Percentiles rank a stretch among this genome's conserved stretches.
These are phyloP conservation scores for Cocos nucifera DNA, from an alignment of 176 grass and related monocot species.

Conservation along the genomic window DNA sequence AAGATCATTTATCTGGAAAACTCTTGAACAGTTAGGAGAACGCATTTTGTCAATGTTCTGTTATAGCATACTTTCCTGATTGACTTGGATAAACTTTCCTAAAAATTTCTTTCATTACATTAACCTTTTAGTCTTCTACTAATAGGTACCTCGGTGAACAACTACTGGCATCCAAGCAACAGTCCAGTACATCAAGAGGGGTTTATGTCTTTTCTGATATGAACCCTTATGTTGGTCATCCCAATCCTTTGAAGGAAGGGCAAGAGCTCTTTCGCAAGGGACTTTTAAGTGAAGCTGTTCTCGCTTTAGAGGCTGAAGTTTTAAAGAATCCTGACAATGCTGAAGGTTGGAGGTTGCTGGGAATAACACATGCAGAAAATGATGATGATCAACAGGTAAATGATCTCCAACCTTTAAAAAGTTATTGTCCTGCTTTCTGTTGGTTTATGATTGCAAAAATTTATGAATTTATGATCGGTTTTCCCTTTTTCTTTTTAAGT, in stretches of 20 bases:
- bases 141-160: conserved; percentile 55
- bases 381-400: conserved; percentile 97
- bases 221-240: conserved; percentile 96
- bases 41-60: too few species aligned
- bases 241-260: conserved; percentile 96
- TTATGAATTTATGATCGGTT: too few species aligned
- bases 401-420: not conserved
- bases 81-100: too few species aligned
- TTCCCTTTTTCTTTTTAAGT: too few species aligned
- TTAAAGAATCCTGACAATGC: conserved; percentile 91
- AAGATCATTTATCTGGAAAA: too few species aligned
- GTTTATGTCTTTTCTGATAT: conserved; percentile 81
- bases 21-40: too few species aligned
- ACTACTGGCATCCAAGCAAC: conserved; percentile 46
- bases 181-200: conserved; percentile 53
- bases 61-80: too few species aligned
- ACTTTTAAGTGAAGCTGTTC: conserved; percentile 97
- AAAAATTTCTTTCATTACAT: conserved; percentile 8
- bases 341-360: conserved; percentile 97
- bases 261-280: conserved; percentile 92
- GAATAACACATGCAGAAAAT: conserved; percentile 96
- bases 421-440: too few species aligned
- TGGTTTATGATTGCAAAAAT: too few species aligned
- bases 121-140: conserved; percentile 5
- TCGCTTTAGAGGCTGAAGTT: conserved; percentile 98